Conservation (phyloP, 2,329 filamentous ascomycete genomes). For the Esteya vermicola region DNA sequence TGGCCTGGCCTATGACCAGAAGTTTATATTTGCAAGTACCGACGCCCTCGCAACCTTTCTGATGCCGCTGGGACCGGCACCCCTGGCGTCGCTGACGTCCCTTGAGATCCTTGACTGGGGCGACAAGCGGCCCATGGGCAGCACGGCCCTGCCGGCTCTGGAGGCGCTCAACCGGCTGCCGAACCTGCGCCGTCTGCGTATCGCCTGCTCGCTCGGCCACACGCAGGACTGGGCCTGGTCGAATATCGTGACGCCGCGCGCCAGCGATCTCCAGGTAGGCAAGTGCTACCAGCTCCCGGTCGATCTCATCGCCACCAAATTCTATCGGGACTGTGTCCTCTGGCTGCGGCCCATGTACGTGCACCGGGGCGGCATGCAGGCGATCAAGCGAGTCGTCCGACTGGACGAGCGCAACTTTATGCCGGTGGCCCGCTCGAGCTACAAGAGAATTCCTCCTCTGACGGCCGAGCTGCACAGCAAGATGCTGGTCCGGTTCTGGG, state of each 20-base stretch:
- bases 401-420: too few species aligned
- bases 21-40: background rate
- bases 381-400: too few species aligned
- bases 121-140: background rate
- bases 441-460: too few species aligned
- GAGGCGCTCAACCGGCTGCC: background rate
- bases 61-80: background rate
- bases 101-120: constrained; percentile 1
- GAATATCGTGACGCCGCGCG: constrained; percentile 1
- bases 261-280: too few species aligned
- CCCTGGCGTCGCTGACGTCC: background rate
- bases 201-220: background rate
- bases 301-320: too few species aligned
- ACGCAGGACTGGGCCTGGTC: constrained; percentile 3
- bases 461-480: too few species aligned
- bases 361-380: too few species aligned
- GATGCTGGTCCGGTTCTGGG: too few species aligned
- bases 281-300: too few species aligned
- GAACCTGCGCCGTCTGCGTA: background rate
- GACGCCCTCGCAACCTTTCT: background rate
- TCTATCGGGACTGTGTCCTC: too few species aligned
- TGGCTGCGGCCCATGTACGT: too few species aligned
- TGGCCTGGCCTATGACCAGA: constrained; percentile 1
- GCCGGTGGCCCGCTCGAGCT: too few species aligned
- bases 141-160: background rate